Percentiles rank a stretch among this genome's conserved stretches.
Evolutionary conservation across 1,284 basidiomycete species (phyloP).

Genomic region (Ceratobasidium sp.): DNA sequence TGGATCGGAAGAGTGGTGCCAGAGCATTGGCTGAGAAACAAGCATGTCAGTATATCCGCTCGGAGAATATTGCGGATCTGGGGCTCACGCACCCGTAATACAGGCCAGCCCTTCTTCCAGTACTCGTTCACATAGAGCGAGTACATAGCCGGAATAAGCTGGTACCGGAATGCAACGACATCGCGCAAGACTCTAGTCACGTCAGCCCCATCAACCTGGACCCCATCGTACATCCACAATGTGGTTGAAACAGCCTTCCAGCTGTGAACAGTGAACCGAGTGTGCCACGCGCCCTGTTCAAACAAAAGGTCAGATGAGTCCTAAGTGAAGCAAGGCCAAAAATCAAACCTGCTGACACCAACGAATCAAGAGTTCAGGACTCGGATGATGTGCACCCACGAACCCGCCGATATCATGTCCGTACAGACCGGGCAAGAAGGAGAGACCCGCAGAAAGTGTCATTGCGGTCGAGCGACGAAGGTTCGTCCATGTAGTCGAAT

Average conservation of each 20-base stretch:
- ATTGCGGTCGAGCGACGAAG: slow-evolving; percentile 40
- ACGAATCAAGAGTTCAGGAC: slow-evolving; percentile 37
- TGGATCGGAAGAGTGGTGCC: slow-evolving; percentile 41
- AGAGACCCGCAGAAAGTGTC: slow-evolving; percentile 39
- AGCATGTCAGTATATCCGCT: neutral
- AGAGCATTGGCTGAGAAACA: slow-evolving; percentile 33
- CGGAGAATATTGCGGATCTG: neutral
- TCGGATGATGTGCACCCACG: slow-evolving; percentile 33
- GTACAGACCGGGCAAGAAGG: slow-evolving; percentile 40
- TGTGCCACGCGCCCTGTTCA: slow-evolving; percentile 41
- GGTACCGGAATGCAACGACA: slow-evolving; percentile 34
- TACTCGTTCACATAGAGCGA: slow-evolving; percentile 42
- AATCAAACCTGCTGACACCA: slow-evolving; percentile 42
- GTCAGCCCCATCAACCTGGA: slow-evolving; percentile 23
- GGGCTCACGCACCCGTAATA: slow-evolving; percentile 4
- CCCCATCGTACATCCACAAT: slow-evolving; percentile 42
- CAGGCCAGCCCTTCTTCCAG: slow-evolving; percentile 41
- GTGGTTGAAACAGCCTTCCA: slow-evolving; percentile 43
- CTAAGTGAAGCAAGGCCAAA: neutral
- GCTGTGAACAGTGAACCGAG: slow-evolving; percentile 41
- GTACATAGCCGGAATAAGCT: slow-evolving; percentile 38
- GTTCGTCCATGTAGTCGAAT: slow-evolving; percentile 38
- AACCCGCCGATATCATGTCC: slow-evolving; percentile 43
- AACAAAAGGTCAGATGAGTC: neutral
- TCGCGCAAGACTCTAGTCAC: slow-evolving; percentile 29